Evolutionary conservation across 1,284 basidiomycete genomes (phyloP), one percentile per base, ranked within the genome.

Genomic region (Cystobasidium sp.): DNA sequence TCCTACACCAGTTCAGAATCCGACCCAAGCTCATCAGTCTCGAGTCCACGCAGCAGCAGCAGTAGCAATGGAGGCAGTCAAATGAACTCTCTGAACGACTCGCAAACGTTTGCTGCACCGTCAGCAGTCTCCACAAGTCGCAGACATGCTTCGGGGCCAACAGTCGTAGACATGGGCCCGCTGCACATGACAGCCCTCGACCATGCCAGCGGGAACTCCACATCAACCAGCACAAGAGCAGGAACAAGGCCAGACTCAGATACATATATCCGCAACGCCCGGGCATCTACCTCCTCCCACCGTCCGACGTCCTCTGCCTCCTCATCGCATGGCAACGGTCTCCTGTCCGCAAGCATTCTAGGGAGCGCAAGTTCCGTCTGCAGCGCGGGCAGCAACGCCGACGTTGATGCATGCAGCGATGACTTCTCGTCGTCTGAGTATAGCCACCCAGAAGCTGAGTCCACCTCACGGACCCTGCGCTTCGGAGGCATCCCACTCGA

Each of bases 1-100:
- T 69, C 68, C 8, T 66, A 69, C 68, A 49, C 68, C 24, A 56
- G 51, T 37, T 69, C 68, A 58, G 44, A 55, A 16, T 69, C 68
- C 43, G 55, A 39, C 31, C 69, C 44, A 9, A 61, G 44, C 37
- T 61, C 49, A 43, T 61, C 69, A n/a, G n/a, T 71, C 31, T 59
- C 58, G 39, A 63, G 49, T 64, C 56, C 69, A 12, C 46, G 69
- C 10, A 63, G 61, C 24, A 63, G 61, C 46, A 63, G 44, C 22
- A 63, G 46, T 44, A 63, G 44, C 44, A 47, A 12, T 44, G 20
- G 7, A 8, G 61, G 61, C 22, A 37, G 43, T 6, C 43, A 37
- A 49, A 9, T 63, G n/a, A n/a, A 47, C n/a, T 46, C 46, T 9
- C 18, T 63, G 20, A 24, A 49, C n/a, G 43, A 63, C 61, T 47